Percentiles rank a stretch among this genome's conserved stretches.
These are phyloP conservation scores for Alternaria tenuissima DNA, from an alignment of 2,329 filamentous ascomycete species.

Conservation along the genomic window DNA sequence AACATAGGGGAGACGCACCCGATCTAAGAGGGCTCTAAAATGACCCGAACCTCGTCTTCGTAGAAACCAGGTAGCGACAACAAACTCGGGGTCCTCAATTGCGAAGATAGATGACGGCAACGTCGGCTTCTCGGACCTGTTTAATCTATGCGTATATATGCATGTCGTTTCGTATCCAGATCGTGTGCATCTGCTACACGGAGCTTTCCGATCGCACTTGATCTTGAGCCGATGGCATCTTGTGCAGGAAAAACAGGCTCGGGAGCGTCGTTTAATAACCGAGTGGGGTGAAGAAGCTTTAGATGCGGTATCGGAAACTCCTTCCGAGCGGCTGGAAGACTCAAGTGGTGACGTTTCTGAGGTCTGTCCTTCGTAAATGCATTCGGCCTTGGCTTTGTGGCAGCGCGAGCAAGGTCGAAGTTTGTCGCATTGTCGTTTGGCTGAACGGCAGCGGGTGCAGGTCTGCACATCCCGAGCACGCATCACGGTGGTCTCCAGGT, in stretches of 20 bases:
- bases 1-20: neutral
- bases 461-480: slow-evolving; percentile 19
- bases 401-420: slow-evolving; percentile 27
- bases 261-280: neutral
- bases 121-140: neutral
- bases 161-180: slow-evolving; percentile 23
- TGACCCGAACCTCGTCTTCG: slow-evolving; percentile 26
- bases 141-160: slow-evolving; percentile 22
- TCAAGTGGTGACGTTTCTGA: neutral
- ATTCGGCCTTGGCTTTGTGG: slow-evolving; percentile 13
- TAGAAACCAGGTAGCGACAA: slow-evolving; percentile 32
- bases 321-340: neutral
- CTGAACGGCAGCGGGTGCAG: slow-evolving; percentile 27
- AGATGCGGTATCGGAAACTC: neutral
- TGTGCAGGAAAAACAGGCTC: slow-evolving; percentile 29
- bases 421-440: slow-evolving; percentile 31
- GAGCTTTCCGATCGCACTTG: slow-evolving; percentile 30
- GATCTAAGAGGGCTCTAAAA: slow-evolving; percentile 21
- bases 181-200: slow-evolving; percentile 27
- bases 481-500: neutral
- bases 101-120: slow-evolving; percentile 12
- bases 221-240: slow-evolving; percentile 36
- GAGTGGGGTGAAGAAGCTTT: neutral
- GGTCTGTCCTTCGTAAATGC: slow-evolving; percentile 11
- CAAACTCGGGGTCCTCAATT: slow-evolving; percentile 24